Conservation (phyloP, 441 rosid genomes). For the Theobroma grandiflorum region DNA sequence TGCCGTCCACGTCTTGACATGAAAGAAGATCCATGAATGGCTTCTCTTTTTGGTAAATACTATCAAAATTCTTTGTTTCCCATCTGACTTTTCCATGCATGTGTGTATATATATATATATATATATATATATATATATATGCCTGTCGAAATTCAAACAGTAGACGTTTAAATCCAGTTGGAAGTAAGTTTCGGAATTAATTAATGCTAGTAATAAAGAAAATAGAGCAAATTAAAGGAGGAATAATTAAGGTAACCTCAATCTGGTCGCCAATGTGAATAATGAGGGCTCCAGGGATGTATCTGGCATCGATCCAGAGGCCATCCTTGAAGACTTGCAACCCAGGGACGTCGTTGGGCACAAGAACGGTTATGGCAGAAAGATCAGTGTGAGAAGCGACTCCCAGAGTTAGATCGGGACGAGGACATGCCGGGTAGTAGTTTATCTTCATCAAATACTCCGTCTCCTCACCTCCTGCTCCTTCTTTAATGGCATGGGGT, state of each 20-base stretch:
- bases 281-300: constrained; percentile 78
- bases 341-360: constrained; percentile 88
- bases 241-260: constrained; percentile 45
- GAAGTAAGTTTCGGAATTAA: no score
- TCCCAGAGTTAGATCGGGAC: constrained; percentile 84
- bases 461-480: constrained; percentile 63
- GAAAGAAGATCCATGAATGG: no score
- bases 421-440: constrained; percentile 90
- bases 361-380: constrained; percentile 70
- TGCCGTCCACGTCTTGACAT: no score
- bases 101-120: no score
- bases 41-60: no score
- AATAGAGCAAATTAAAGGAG: background rate
- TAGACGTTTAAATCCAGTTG: no score
- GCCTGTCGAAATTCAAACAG: no score
- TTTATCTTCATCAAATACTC: constrained; percentile 83
- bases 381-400: constrained; percentile 86
- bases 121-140: no score
- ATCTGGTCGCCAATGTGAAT: constrained; percentile 88
- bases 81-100: no score
- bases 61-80: no score
- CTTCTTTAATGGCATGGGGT: constrained; percentile 54
- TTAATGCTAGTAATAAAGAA: background rate
- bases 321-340: constrained; percentile 77
- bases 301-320: constrained; percentile 75